Evolutionary conservation across 164 flowering plant genomes (phyloP), one percentile per base, ranked within the genome.

Genomic region (grape (Vitis vinifera)): DNA sequence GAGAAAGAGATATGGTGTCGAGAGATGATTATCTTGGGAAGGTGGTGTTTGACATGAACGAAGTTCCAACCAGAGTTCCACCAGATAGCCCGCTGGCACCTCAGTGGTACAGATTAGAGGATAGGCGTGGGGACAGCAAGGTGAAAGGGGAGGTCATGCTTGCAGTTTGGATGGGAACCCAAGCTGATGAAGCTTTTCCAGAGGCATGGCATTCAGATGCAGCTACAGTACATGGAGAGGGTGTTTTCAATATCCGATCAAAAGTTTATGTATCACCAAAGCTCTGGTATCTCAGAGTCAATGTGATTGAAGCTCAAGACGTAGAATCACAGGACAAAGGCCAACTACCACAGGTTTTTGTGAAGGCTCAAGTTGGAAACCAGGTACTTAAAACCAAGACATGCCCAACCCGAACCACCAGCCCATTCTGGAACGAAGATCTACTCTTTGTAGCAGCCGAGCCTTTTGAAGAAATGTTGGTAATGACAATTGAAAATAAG

Each of bases 141-240:
- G 85, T 86, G 69, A 87, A 71, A 70, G 93, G 96, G 23, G 93
- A 92, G 66, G 61, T 92, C 1, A 91, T 91, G 98, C 84, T 91
- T 29, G 94, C 98, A 1, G 96, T 91, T 51, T 91, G 98, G 98
- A 86, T 92, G 85, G 98, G 94, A 55, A 90, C 96, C 3, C 96
- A 91, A 68, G 96, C 94, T 17, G 96, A 92, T 72, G 98, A 92
- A 75, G 96, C 98, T 8, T 92, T 91, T 60, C 84, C 98, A 1
- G 96, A 91, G 67, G 90, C 98, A 15, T 89, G 94, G 93, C 97
- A 91, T 65, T 75, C 97, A 1, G 98, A 93, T 74, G 92, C 94
- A 29, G 86, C 98, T 19, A 79, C 86, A 1, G 97, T 88, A 55
- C 82, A 81, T 8, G 98, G 93, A 2, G 98, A 92, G 59, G 96